Base-by-base conservation (phyloP, 306 rosid species). In the Quercus variabilis region DNA sequence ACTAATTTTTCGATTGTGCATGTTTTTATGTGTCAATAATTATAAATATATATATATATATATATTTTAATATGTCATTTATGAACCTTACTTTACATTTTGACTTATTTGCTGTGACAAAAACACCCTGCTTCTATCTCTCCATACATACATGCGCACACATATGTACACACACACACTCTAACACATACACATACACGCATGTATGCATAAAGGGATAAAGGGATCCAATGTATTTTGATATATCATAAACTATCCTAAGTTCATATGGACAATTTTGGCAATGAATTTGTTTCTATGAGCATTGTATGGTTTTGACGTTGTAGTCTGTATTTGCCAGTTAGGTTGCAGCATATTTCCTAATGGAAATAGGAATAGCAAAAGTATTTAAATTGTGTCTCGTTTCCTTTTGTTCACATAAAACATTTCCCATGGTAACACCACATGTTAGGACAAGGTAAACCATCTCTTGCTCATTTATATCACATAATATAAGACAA, bases 391-490 rank as follows among this genome's bases (percentile, higher is more conserved):
- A 14, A 56, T 56, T n/a, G 62, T 7, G 11, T 56, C 62, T 19
- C 62, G 3, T 21, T 56, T 56, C 62, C 26, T 56, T 7, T n/a
- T n/a, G 26, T 56, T 56, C 62, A 56, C 62, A 56, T n/a, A 21
- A 56, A 49, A n/a, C 11, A 56, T 56, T 56, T 56, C 62, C 5
- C 26, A 7, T 56, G 26, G 62, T n/a, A 56, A 55, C 4, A n/a
- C 13, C 12, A 3, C 11, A 6, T 56, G 4, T 56, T 41, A 73
- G 56, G 67, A 68, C 68, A 55, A 46, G 43, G 54, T 67, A 75
- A 71, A 70, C 54, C 35, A 77, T 75, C 60, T 78, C 60, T 63
- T 80, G 80, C 80, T 82, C 80, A 28, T 77, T 38, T 56, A 55
- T 81, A 52, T 1, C 31, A 62, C 18, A 25, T 38, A 25, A 20